Conservation (phyloP, 352 stramenopile species). For the Phytophthora niederhauseri region DNA sequence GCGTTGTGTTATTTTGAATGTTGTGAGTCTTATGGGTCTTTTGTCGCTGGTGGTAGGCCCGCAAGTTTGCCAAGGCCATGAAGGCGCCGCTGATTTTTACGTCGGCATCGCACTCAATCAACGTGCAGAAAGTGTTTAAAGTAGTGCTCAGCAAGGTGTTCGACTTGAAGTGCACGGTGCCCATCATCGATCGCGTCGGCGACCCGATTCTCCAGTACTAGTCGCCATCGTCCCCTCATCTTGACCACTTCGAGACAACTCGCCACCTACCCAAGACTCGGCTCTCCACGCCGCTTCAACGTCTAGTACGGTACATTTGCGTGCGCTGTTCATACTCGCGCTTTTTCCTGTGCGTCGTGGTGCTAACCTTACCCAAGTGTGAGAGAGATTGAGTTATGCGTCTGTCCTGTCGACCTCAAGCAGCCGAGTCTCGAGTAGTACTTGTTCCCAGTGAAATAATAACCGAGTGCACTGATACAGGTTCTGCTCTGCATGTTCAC, state of each 20-base stretch:
- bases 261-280: conserved; percentile 14
- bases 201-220: conserved; percentile 94
- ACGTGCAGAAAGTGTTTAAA: conserved; percentile 97
- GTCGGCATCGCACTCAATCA: conserved; percentile 94
- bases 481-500: not conserved
- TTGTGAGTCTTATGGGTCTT: conserved; percentile 4
- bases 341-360: not conserved
- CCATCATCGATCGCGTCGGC: conserved; percentile 91
- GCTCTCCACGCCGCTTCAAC: conserved; percentile 1
- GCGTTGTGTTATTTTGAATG: not conserved
- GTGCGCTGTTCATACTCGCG: not conserved
- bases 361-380: not conserved
- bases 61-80: conserved; percentile 96
- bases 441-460: conserved; percentile 14
- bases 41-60: conserved; percentile 53
- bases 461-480: conserved; percentile 7
- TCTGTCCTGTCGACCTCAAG: conserved; percentile 4
- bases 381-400: not conserved
- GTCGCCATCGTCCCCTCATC: conserved; percentile 7
- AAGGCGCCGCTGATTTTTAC: conserved; percentile 95
- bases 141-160: conserved; percentile 95
- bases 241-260: conserved; percentile 18
- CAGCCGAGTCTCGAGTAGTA: conserved; percentile 11
- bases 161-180: conserved; percentile 94
- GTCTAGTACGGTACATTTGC: not conserved